Conservation (phyloP, 2,329 filamentous ascomycete species). For the Microdochium paspali region DNA sequence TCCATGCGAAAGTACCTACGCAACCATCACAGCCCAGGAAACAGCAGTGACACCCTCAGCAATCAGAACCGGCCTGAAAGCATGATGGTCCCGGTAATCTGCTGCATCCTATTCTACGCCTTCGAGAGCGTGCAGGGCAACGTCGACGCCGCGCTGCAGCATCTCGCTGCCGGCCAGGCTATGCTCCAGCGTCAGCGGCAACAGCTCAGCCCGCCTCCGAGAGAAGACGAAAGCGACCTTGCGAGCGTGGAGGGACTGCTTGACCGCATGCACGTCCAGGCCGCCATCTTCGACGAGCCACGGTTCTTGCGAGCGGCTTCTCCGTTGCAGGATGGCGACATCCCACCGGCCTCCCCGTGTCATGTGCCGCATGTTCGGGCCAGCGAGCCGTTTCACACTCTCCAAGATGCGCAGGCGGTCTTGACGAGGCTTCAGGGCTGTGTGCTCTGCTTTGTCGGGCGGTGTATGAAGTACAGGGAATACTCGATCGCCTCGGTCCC, state of each 20-base stretch:
- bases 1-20: conserved; percentile 5
- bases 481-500: background rate
- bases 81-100: conserved; percentile 3
- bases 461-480: background rate
- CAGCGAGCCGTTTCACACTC: background rate
- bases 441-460: background rate
- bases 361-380: background rate
- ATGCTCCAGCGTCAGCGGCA: background rate
- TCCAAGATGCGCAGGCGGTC: background rate
- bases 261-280: background rate
- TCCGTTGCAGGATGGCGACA: background rate
- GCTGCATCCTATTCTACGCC: conserved; percentile 6
- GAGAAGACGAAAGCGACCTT: background rate
- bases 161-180: conserved; percentile 1
- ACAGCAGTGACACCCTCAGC: background rate
- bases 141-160: conserved; percentile 4
- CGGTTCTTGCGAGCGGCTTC: background rate
- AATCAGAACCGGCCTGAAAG: background rate
- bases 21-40: background rate
- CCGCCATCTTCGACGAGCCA: background rate
- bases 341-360: too few relatives aligned
- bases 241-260: background rate
- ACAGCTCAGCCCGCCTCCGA: background rate
- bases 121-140: conserved; percentile 7
- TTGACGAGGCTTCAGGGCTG: background rate